Evolutionary conservation across 805 yeast species (phyloP), one percentile per base, ranked within the genome.

Genomic region (Peterozyma toletana): DNA sequence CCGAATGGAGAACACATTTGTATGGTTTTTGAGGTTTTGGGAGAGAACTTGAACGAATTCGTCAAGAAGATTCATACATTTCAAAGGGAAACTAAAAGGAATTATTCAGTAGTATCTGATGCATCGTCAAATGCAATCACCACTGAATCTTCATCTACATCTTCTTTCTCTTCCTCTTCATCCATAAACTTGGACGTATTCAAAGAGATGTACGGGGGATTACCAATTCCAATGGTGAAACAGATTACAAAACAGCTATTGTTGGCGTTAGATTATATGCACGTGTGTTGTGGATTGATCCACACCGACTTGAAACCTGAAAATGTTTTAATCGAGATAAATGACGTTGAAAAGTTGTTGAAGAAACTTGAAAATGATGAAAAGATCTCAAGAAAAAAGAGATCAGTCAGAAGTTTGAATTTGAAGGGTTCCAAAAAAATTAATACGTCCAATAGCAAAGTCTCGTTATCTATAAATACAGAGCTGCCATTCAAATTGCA

Each of bases 231-330:
- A 7, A 55, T 75, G 38, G 82, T 76, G 7, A 75, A 75, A 56
- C 78, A 71, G 52, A 77, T 80, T 34, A 64, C 79, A 9, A 75
- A 68, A 48, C 86, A 80, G 56, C 53, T 79, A 35, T 62, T 79
- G 34, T 47, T 71, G 35, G 79, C 82, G 2, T 55, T 79, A 44
- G 82, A 79, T 56, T 78, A 73, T 53, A 59, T 80, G 50, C 86
- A 80, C 56, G 51, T 72, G 34, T 70, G 64, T 52, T 80, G 86
- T 58, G 85, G 85, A 2, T 64, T 81, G 9, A 80, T 82, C 34
- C 91, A 84, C 59, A 77, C 90, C 11, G 90, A 83, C 57, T 68
- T 84, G 39, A 84, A 84, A 58, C 89, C 90, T 2, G 90, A 83
- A 54, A 85, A 85, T 61, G 74, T 79, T 3, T 58, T 76, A 38